Conservation (phyloP, 768 basidiomycete species). For the Boletellus sp. region DNA sequence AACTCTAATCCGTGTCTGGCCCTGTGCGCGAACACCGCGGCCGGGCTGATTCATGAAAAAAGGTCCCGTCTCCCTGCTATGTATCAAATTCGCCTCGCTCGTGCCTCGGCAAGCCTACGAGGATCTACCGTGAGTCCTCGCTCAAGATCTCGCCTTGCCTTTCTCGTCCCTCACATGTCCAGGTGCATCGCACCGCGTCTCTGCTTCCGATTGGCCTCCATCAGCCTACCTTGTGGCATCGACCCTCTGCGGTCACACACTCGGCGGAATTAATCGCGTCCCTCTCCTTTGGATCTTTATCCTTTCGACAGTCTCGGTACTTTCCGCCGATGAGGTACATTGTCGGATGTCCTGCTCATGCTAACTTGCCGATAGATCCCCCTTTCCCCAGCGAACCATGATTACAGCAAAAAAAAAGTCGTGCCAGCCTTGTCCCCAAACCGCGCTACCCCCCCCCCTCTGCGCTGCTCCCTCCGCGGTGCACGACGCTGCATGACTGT, state of each 20-base stretch:
- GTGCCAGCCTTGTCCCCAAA: neutral
- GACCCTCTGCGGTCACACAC: conserved; percentile 25
- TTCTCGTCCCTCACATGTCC: conserved; percentile 37
- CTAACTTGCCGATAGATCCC: conserved; percentile 19
- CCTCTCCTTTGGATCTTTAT: conserved; percentile 45
- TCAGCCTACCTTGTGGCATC: conserved; percentile 39
- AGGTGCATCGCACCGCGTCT: conserved; percentile 45
- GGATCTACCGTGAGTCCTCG: conserved; percentile 17
- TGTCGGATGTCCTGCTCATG: conserved; percentile 20
- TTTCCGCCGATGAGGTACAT: conserved; percentile 34
- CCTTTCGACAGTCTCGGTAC: conserved; percentile 29
- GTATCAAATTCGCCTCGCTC: conserved; percentile 24
- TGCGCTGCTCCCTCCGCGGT: conserved; percentile 7
- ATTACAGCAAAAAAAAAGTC: conserved; percentile 5
- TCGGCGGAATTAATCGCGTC: conserved; percentile 29
- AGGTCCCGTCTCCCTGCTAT: conserved; percentile 29
- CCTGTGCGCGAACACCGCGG: conserved; percentile 29
- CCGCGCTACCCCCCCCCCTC: neutral
- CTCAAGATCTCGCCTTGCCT: conserved; percentile 25
- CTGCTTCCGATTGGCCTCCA: conserved; percentile 46
- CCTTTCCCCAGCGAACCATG: conserved; percentile 6
- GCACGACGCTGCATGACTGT: conserved; percentile 4
- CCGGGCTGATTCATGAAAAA: conserved; percentile 27
- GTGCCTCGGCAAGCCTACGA: conserved; percentile 26
- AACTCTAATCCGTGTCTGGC: conserved; percentile 30